phyloP scores from a whole-genome alignment of 345 rosid species.

The Moricandia moricandioides region DNA sequence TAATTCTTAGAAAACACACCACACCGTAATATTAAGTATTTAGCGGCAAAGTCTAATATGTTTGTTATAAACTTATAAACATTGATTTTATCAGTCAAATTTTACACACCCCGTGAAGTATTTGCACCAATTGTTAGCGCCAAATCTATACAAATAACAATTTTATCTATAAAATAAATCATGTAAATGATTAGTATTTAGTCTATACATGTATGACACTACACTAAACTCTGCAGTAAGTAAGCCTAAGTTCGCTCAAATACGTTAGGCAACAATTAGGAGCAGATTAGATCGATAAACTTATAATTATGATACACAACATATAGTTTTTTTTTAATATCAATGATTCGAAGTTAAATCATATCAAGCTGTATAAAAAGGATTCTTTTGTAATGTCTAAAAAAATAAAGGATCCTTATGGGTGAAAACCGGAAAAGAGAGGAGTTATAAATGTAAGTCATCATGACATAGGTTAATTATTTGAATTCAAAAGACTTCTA shows the following conservation, averaged over 20 bases:
- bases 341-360: conserved; percentile 4
- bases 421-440: background rate
- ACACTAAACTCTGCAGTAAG: background rate
- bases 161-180: background rate
- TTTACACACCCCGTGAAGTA: background rate
- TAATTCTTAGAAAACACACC: background rate
- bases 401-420: background rate
- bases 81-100: background rate
- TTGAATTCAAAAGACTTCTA: background rate
- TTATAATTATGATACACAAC: background rate
- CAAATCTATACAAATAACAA: background rate
- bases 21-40: background rate
- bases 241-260: conserved; percentile 1
- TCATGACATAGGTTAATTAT: conserved; percentile 1
- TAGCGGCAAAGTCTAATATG: background rate
- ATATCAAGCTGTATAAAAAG: conserved; percentile 3
- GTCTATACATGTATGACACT: background rate
- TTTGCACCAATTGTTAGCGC: background rate
- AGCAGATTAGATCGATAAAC: background rate
- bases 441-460: conserved; percentile 3
- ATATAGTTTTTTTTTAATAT: background rate
- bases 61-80: background rate
- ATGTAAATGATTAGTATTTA: background rate
- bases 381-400: background rate
- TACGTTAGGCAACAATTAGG: background rate